These are phyloP conservation scores for Camellia granthamiana DNA, from an alignment of 148 eudicot genomes.

Conservation along the genomic window DNA sequence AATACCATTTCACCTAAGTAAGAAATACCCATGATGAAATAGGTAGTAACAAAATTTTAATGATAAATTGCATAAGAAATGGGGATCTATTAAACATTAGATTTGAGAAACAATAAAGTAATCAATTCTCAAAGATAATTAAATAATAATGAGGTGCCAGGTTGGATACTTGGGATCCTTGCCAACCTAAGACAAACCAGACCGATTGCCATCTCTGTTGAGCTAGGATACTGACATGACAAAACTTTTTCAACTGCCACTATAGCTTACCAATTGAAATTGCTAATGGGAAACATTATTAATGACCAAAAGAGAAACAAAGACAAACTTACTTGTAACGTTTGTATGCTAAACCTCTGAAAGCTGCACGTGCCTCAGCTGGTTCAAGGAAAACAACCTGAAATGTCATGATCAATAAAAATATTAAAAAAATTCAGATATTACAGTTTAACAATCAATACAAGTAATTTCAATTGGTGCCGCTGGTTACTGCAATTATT, in stretches of 20 bases:
- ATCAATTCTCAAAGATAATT: not conserved
- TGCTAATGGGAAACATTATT: not conserved
- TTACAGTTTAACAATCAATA: not conserved
- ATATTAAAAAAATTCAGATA: not conserved
- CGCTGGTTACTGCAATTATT: not conserved
- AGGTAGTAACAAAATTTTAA: not conserved
- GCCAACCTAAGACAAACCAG: no score
- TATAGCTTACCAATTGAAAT: not conserved
- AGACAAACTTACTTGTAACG: constrained; percentile 73
- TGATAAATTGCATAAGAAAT: not conserved
- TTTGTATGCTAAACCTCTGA: constrained; percentile 65
- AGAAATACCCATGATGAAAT: not conserved
- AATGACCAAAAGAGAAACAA: not conserved
- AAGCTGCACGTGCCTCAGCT: constrained; percentile 84
- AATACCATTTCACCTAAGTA: not conserved
- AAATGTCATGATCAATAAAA: not conserved
- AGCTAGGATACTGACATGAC: not conserved
- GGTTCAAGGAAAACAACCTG: constrained; percentile 92
- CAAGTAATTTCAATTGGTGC: not conserved
- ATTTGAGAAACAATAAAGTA: not conserved
- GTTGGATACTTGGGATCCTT: no score
- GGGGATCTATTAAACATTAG: not conserved
- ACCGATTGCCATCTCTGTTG: not conserved
- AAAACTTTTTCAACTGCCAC: not conserved
- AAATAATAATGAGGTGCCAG: no score